Evolutionary conservation across 2,329 filamentous ascomycete species (phyloP).

Genomic region (Fusarium solani-melongenae): DNA sequence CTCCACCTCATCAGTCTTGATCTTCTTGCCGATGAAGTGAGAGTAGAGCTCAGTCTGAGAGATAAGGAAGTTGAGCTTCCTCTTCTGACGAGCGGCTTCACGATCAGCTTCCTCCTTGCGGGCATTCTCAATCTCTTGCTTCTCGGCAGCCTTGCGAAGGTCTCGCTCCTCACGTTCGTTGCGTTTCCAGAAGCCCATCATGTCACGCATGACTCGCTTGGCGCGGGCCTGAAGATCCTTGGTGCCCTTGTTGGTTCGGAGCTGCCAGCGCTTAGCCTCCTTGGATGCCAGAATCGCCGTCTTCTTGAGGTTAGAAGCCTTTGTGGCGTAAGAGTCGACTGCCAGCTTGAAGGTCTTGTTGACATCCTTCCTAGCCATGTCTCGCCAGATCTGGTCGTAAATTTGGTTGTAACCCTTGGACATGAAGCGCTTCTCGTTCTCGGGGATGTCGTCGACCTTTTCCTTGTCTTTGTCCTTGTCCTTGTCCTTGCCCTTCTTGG

Average conservation of each 20-base stretch:
- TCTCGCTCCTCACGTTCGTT: slow-evolving; percentile 98
- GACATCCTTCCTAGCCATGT: slow-evolving; percentile 92
- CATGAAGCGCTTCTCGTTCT: slow-evolving; percentile 75
- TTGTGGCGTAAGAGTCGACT: slow-evolving; percentile 84
- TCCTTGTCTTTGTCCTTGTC: slow-evolving; percentile 63
- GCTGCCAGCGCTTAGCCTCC: slow-evolving; percentile 96
- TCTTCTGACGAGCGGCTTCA: slow-evolving; percentile 96
- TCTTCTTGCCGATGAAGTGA: slow-evolving; percentile 99
- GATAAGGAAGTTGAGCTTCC: slow-evolving; percentile 99
- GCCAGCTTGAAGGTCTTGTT: slow-evolving; percentile 93
- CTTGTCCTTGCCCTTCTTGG: slow-evolving; percentile 63
- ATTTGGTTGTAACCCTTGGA: slow-evolving; percentile 97
- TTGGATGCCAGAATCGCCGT: slow-evolving; percentile 97
- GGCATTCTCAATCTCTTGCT: slow-evolving; percentile 94
- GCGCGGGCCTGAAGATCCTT: slow-evolving; percentile 97
- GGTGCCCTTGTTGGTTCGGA: slow-evolving; percentile 97
- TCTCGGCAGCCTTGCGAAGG: slow-evolving; percentile 91
- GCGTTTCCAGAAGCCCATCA: slow-evolving; percentile 99
- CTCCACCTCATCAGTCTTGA: slow-evolving; percentile 96
- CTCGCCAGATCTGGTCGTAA: slow-evolving; percentile 96
- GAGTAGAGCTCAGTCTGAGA: slow-evolving; percentile 99
- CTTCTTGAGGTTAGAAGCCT: slow-evolving; percentile 96
- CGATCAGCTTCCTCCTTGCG: slow-evolving; percentile 97
- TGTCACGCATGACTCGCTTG: slow-evolving; percentile 98
- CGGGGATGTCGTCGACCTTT: slow-evolving; percentile 61